A percentile compares a stretch with the other conserved stretches of the same genome.
Conservation (phyloP, 2,329 filamentous ascomycete genomes). For the Biscogniauxia mediterranea region DNA sequence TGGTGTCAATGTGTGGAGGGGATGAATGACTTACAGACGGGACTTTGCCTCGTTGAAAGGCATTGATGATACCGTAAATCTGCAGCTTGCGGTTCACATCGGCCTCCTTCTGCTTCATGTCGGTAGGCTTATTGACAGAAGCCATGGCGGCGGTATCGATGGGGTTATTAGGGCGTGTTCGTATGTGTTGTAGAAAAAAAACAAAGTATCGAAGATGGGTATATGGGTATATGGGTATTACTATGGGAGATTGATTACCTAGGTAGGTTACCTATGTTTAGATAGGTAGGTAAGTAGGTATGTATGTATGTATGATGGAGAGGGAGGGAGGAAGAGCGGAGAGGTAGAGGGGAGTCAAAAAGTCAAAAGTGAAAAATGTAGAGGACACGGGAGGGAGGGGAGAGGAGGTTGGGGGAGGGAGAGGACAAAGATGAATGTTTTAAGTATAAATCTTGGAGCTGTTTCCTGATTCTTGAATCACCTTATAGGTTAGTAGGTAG, state of each 20-base stretch:
- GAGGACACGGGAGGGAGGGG: background rate
- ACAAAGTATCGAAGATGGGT: background rate
- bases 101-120: slow-evolving; percentile 74
- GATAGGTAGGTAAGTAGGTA: no score
- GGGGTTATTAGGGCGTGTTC: background rate
- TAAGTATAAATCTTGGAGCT: no score
- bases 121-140: slow-evolving; percentile 69
- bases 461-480: no score
- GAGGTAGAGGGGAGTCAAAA: background rate
- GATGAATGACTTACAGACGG: slow-evolving; percentile 65
- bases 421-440: background rate
- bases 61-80: slow-evolving; percentile 84
- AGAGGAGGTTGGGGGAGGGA: slow-evolving; percentile 3
- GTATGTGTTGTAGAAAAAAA: slow-evolving; percentile 4
- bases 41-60: slow-evolving; percentile 85
- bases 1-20: background rate
- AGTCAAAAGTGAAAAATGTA: slow-evolving; percentile 8
- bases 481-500: background rate
- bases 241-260: slow-evolving; percentile 4
- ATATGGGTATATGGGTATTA: slow-evolving; percentile 16
- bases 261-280: no score
- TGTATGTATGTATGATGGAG: no score
- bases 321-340: no score
- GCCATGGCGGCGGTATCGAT: slow-evolving; percentile 25
- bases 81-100: slow-evolving; percentile 94